Percentiles rank a stretch among this genome's conserved stretches.
Evolutionary conservation across 345 rosid species (phyloP).

Genomic region (Dipteronia dyeriana): DNA sequence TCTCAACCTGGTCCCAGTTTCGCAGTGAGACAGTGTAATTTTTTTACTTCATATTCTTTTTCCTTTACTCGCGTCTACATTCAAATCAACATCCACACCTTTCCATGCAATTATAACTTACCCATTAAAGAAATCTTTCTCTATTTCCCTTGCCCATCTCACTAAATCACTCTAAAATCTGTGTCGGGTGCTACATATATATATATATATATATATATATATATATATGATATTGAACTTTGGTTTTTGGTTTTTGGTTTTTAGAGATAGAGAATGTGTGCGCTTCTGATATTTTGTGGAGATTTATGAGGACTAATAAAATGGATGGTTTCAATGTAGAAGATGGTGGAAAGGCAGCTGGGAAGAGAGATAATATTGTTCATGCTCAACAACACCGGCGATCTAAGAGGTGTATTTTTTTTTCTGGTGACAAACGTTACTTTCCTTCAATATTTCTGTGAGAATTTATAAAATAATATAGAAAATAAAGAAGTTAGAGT

Average conservation of each 20-base stretch:
- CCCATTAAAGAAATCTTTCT: constrained; percentile 13
- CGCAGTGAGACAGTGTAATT: constrained; percentile 24
- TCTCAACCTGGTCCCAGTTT: constrained; percentile 53
- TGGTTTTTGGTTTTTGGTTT: constrained; percentile 3
- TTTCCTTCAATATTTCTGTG: neutral
- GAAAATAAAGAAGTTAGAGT: neutral
- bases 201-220: too few species aligned
- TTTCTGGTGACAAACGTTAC: neutral
- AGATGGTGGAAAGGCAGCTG: constrained; percentile 25
- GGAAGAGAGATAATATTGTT: constrained; percentile 29
- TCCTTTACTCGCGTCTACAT: constrained; percentile 22
- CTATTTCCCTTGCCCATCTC: neutral
- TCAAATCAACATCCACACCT: constrained; percentile 17
- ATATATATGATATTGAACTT: constrained; percentile 3
- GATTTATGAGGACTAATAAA: constrained; percentile 24
- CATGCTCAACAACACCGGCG: constrained; percentile 69
- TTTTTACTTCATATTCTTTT: constrained; percentile 32
- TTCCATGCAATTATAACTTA: constrained; percentile 13
- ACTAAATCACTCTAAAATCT: neutral
- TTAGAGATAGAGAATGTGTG: constrained; percentile 24
- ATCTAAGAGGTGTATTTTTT: constrained; percentile 66
- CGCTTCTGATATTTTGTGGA: constrained; percentile 19
- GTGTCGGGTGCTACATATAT: constrained; percentile 1
- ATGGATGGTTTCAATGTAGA: constrained; percentile 46
- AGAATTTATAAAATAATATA: neutral